A percentile compares a stretch with the other conserved stretches of the same genome.
Conservation (phyloP, 345 rosid species). For the Ceriops tagal region DNA sequence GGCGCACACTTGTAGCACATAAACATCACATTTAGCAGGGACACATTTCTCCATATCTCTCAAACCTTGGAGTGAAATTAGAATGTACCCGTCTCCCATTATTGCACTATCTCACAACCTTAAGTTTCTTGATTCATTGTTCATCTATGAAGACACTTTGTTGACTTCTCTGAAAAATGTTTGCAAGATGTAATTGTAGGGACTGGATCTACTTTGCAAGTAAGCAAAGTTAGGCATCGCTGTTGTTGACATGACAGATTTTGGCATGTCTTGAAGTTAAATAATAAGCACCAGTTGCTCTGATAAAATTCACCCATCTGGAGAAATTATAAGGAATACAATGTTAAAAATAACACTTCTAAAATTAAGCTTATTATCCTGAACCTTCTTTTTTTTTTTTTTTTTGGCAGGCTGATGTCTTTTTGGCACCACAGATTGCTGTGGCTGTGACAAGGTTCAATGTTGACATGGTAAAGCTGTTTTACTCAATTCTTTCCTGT, state of each 20-base stretch:
- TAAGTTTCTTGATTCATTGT: neutral
- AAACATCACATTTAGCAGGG: no score
- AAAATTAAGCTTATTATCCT: neutral
- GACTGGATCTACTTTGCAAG: no score
- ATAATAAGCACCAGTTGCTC: no score
- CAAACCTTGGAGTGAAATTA: neutral
- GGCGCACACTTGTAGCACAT: no score
- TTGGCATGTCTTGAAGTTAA: no score
- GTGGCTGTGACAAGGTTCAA: conserved; percentile 29
- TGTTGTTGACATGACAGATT: no score
- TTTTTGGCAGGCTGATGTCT: conserved; percentile 50
- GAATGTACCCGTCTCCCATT: neutral
- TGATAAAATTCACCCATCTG: no score
- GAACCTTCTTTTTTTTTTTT: neutral
- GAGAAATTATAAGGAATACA: no score
- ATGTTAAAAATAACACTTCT: neutral
- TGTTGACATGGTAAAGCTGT: conserved; percentile 41
- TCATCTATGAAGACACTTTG: neutral
- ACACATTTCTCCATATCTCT: neutral
- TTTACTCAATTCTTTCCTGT: neutral
- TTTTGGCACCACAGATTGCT: conserved; percentile 56
- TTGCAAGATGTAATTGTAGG: neutral
- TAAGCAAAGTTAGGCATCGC: no score
- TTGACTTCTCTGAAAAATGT: neutral
- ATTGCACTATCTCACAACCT: neutral